phyloP scores from a whole-genome alignment of 176 grass and related monocot species.

The Poa annua region DNA sequence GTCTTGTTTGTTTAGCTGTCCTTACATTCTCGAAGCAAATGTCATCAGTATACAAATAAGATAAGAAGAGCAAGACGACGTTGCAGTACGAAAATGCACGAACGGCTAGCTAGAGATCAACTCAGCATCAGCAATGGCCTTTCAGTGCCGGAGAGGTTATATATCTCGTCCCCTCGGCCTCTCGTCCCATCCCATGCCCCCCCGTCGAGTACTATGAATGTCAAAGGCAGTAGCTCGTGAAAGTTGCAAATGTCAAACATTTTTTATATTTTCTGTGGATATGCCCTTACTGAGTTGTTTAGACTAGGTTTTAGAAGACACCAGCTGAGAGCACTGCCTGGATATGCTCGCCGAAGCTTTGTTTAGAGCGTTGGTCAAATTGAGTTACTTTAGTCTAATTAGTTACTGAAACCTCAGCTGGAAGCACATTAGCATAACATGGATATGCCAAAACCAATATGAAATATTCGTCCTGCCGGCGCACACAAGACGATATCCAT shows the following conservation, averaged over 20 bases:
- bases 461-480: not conserved
- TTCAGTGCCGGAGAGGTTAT: conserved; percentile 27
- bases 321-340: not conserved
- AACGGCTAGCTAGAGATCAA: not conserved
- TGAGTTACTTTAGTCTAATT: too few species aligned
- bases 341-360: not conserved
- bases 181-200: not conserved
- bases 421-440: too few species aligned
- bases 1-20: not conserved
- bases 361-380: not conserved
- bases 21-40: not conserved
- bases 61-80: not conserved
- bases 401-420: too few species aligned
- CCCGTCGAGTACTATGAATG: not conserved
- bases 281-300: not conserved
- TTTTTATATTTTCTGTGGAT: not conserved
- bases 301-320: not conserved
- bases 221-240: not conserved
- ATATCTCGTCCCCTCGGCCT: not conserved
- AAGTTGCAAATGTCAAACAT: not conserved
- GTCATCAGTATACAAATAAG: conserved; percentile 1
- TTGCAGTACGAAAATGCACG: conserved; percentile 7
- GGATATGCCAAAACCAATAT: too few species aligned
- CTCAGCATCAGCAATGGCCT: conserved; percentile 30
- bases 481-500: not conserved